These are phyloP conservation scores for Flaveria bidentis DNA, from an alignment of 129 eudicot genomes.

Conservation along the genomic window DNA sequence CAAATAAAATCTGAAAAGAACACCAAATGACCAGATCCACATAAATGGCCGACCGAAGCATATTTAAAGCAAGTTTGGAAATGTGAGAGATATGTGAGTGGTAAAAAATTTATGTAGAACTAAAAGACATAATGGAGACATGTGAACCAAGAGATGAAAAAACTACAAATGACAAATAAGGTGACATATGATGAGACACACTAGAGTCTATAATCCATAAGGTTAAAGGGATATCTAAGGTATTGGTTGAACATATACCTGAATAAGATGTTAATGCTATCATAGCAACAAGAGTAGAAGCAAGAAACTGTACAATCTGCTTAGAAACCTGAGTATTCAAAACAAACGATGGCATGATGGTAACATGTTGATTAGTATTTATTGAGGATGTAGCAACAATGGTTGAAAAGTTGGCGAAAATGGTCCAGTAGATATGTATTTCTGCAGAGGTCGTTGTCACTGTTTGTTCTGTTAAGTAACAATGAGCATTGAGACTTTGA, in stretches of 20 bases:
- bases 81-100: not conserved
- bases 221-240: too few species aligned
- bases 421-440: not conserved
- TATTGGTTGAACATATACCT: not conserved
- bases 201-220: too few species aligned
- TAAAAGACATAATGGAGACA: not conserved
- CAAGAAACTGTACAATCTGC: not conserved
- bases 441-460: not conserved
- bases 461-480: not conserved
- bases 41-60: not conserved
- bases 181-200: not conserved
- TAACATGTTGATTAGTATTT: too few species aligned
- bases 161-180: too few species aligned
- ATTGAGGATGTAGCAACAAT: not conserved
- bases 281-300: not conserved
- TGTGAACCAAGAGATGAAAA: not conserved
- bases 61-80: not conserved
- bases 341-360: too few species aligned
- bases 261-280: not conserved
- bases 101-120: not conserved
- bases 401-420: not conserved
- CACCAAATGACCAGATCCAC: not conserved
- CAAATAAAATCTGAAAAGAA: too few species aligned
- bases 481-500: not conserved
- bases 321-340: not conserved